phyloP scores from a whole-genome alignment of 1,284 basidiomycete genomes.

The Afroboletus lepidellus region DNA sequence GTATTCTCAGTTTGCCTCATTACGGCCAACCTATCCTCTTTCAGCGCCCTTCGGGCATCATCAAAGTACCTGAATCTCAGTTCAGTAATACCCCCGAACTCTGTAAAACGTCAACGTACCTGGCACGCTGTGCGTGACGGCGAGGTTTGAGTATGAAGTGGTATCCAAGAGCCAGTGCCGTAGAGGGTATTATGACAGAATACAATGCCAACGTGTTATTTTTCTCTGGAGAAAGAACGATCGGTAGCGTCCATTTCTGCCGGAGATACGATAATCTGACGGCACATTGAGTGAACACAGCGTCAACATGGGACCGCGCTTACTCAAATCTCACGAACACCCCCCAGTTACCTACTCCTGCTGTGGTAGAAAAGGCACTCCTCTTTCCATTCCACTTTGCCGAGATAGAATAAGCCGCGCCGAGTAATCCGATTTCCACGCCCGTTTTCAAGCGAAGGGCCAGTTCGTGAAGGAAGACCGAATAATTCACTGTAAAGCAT shows the following conservation, averaged over 20 bases:
- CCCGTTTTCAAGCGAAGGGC: conserved; percentile 36
- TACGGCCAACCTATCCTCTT: conserved; percentile 58
- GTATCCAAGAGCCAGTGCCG: conserved; percentile 46
- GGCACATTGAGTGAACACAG: conserved; percentile 8
- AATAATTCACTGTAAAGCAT: conserved; percentile 32
- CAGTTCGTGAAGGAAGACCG: conserved; percentile 31
- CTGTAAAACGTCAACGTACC: conserved; percentile 22
- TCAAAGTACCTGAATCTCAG: conserved; percentile 50
- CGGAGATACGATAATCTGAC: conserved; percentile 46
- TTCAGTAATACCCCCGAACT: conserved; percentile 25
- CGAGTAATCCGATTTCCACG: conserved; percentile 31
- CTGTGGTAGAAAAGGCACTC: conserved; percentile 30
- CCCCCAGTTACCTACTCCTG: conserved; percentile 33
- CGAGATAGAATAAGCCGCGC: conserved; percentile 31
- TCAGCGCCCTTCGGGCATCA: conserved; percentile 47
- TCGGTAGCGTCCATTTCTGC: conserved; percentile 53
- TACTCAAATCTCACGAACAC: conserved; percentile 36
- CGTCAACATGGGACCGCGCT: conserved; percentile 14
- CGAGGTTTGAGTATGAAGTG: conserved; percentile 51
- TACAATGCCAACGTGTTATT: conserved; percentile 44
- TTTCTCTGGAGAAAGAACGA: conserved; percentile 49
- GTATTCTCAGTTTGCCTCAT: conserved; percentile 57
- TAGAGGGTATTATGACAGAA: conserved; percentile 48
- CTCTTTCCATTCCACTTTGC: conserved; percentile 33
- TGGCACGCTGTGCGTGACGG: conserved; percentile 40